These are phyloP conservation scores for Gentiana straminea DNA, from an alignment of 257 asterid species.

Conservation along the genomic window DNA sequence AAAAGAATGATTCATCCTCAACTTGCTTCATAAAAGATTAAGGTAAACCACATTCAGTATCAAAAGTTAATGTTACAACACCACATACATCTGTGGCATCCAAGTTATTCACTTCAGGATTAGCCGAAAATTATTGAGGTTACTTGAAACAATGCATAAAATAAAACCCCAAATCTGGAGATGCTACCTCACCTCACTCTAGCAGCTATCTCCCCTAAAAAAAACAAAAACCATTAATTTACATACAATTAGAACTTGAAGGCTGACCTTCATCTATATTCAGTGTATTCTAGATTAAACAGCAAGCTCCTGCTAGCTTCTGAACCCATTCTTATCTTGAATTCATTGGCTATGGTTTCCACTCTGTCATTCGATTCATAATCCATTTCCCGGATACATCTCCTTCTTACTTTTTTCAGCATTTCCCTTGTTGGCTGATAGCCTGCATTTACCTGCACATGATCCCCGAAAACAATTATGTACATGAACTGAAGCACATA, in stretches of 20 bases:
- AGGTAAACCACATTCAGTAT: too few relatives aligned
- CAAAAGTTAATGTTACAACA: too few relatives aligned
- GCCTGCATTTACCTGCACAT: slow-evolving; percentile 47
- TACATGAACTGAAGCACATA: background rate
- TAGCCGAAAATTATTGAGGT: too few relatives aligned
- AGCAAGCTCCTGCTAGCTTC: slow-evolving; percentile 57
- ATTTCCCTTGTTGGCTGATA: slow-evolving; percentile 56
- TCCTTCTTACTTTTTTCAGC: slow-evolving; percentile 69
- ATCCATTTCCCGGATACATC: slow-evolving; percentile 79
- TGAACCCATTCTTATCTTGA: slow-evolving; percentile 33
- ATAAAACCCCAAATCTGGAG: too few relatives aligned
- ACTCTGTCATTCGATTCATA: slow-evolving; percentile 39
- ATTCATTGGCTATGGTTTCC: slow-evolving; percentile 34
- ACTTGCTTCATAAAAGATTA: too few relatives aligned
- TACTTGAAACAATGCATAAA: too few relatives aligned
- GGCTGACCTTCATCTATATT: slow-evolving; percentile 21
- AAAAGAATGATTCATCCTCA: too few relatives aligned
- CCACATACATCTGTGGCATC: too few relatives aligned
- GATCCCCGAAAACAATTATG: slow-evolving; percentile 1
- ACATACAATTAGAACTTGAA: too few relatives aligned
- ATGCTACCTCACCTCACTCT: too few relatives aligned
- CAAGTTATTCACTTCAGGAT: too few relatives aligned
- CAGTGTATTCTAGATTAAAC: slow-evolving; percentile 48
- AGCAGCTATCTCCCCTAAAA: background rate
- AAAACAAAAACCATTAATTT: too few relatives aligned